These are phyloP conservation scores for Entonaema liquescens DNA, from an alignment of 495 filamentous ascomycete genomes.

Conservation along the genomic window DNA sequence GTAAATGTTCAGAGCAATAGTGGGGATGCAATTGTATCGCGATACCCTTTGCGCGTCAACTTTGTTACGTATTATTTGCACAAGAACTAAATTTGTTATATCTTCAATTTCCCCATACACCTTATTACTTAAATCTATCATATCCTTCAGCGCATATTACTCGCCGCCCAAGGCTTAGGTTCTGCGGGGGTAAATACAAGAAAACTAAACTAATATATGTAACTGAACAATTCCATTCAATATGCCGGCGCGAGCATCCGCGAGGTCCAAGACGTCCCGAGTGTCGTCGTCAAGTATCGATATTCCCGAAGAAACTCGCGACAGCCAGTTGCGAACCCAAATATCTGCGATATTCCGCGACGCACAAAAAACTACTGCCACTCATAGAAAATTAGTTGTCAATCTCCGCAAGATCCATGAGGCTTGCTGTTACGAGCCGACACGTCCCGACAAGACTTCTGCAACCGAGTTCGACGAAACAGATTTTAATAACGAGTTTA, in stretches of 20 bases:
- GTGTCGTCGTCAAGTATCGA: constrained; percentile 70
- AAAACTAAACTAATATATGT: constrained; percentile 10
- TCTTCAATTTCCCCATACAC: not conserved
- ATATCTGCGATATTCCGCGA: constrained; percentile 84
- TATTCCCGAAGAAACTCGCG: constrained; percentile 75
- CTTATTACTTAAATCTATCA: not conserved
- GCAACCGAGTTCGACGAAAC: constrained; percentile 74
- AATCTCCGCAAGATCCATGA: constrained; percentile 89
- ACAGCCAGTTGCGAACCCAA: constrained; percentile 75
- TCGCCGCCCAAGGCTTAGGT: not conserved
- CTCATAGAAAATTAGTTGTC: constrained; percentile 87
- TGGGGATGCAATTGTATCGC: constrained; percentile 10
- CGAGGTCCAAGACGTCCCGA: constrained; percentile 65
- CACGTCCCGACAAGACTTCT: constrained; percentile 59
- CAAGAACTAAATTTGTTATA: not conserved
- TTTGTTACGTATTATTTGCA: not conserved
- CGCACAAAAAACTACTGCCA: constrained; percentile 85
- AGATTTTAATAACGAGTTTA: constrained; percentile 87
- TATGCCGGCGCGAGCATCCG: constrained; percentile 70
- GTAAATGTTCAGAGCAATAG: too few species aligned
- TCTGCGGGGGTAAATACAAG: not conserved
- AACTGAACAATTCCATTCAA: constrained; percentile 33
- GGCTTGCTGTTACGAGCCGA: constrained; percentile 80
- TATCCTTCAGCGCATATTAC: not conserved
- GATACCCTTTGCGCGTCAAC: constrained; percentile 7